Base-by-base conservation (phyloP, 2,329 filamentous ascomycete genomes). In the Fusarium chuoi region DNA sequence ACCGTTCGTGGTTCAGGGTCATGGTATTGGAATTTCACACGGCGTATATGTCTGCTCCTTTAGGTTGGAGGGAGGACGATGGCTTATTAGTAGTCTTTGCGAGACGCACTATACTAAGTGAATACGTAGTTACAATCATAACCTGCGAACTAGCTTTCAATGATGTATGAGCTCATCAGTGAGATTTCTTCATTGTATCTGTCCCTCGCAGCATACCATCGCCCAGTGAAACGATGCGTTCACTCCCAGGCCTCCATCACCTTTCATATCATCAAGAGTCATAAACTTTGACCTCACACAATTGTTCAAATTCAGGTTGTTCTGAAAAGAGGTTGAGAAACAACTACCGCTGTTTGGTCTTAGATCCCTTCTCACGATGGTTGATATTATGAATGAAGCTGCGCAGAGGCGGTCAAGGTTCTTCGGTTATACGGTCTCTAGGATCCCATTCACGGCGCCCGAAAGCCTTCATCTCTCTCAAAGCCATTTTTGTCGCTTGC, bases 21-120 rank as follows among this genome's bases (percentile, higher is more conserved):
- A 20, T 7, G 18, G 60, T 9, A 1, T 6, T 6, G 51, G 36
- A 17, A 3, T 18, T 17, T 10, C 14, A 2, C 22, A 41, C 1
- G 60, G 60, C 20, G 35, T 62, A 3, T 28, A 1, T 38, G 35
- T 62, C 10, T 62, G 51, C 38, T 41, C 60, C 2, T 24, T 62
- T 5, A 62, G 41, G 42, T 15, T 58, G 12, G 26, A 35, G 7
- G 60, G 22, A 4, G 51, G 35, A 46, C 26, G 17, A 5, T 58
- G 51, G 60, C 35, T 62, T 41, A 35, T 62, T 5, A 39, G 24
- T 13, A 26, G 59, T 20, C 24, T 62, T 10, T 28, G 26, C 6
- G 59, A 62, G 10, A 33, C 36, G 11, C 15, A 2, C 6, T 15
- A 33, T 7, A 24, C 28, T 24, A 33, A 49, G 15, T 49, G 46